Conservation (phyloP, 2,329 filamentous ascomycete species). For the Ceratocystis cacaofunesta region DNA sequence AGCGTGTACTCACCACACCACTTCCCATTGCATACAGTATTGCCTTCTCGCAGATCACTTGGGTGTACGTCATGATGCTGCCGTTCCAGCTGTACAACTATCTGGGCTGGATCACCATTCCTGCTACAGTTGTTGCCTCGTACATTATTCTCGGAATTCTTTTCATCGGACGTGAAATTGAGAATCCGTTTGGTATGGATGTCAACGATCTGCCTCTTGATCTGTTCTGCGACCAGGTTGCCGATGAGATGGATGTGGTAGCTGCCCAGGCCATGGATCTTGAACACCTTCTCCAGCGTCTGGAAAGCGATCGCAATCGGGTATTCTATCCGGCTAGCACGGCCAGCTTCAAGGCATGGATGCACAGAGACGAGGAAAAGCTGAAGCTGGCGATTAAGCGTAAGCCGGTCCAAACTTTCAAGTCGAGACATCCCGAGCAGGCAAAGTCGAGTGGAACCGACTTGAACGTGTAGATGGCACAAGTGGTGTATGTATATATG, state of each 20-base stretch:
- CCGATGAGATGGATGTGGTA: constrained; percentile 59
- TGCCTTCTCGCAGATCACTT: constrained; percentile 72
- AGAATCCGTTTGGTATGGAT: constrained; percentile 72
- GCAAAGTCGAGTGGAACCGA: constrained; percentile 8
- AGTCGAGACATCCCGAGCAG: constrained; percentile 12
- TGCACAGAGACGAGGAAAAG: constrained; percentile 29
- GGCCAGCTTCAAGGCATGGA: constrained; percentile 27
- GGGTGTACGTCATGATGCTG: constrained; percentile 65
- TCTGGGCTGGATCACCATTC: constrained; percentile 62
- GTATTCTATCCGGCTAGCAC: constrained; percentile 41
- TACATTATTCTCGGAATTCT: constrained; percentile 72
- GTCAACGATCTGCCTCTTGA: constrained; percentile 72
- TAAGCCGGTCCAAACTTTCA: constrained; percentile 27
- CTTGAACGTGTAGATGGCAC: constrained; percentile 9
- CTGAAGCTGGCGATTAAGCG: constrained; percentile 28
- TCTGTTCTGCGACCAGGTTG: constrained; percentile 59
- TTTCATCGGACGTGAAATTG: constrained; percentile 64
- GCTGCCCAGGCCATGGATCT: constrained; percentile 33
- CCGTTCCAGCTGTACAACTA: constrained; percentile 60
- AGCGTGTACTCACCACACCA: constrained; percentile 69
- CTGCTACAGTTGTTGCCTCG: constrained; percentile 53
- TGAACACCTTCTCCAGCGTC: constrained; percentile 23
- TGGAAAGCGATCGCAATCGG: constrained; percentile 30
- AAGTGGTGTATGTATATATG: background rate
- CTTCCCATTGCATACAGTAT: constrained; percentile 73